Conservation (phyloP, 1,139 yeast species). For the Hansenula sp. region DNA sequence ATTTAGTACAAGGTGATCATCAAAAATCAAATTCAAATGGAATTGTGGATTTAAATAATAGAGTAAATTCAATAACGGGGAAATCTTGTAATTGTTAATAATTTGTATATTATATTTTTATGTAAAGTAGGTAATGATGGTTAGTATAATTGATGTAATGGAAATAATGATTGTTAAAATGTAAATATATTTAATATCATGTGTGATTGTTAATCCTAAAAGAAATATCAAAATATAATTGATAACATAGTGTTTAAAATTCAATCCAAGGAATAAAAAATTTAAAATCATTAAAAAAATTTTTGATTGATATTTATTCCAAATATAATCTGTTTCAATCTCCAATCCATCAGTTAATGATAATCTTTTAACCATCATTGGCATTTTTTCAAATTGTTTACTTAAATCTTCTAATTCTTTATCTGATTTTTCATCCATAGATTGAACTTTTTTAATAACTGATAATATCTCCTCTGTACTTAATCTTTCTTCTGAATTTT, state of each 20-base stretch:
- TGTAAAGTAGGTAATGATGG: neutral
- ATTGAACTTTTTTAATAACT: constrained; percentile 22
- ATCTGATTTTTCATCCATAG: neutral
- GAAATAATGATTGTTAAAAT: neutral
- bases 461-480: constrained; percentile 35
- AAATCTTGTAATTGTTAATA: constrained; percentile 5
- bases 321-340: no score
- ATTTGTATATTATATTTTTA: neutral
- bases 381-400: no score
- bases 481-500: constrained; percentile 38
- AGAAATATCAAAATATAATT: neutral
- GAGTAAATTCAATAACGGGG: neutral
- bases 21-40: neutral
- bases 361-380: neutral
- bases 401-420: neutral
- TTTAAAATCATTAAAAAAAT: neutral
- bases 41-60: neutral
- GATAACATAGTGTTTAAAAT: neutral
- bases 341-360: constrained; percentile 4
- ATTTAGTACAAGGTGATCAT: neutral
- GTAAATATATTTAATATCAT: neutral
- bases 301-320: neutral
- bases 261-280: neutral
- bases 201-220: neutral
- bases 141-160: neutral